phyloP scores from a whole-genome alignment of 176 grass and related monocot species.

The Carex scoparia region DNA sequence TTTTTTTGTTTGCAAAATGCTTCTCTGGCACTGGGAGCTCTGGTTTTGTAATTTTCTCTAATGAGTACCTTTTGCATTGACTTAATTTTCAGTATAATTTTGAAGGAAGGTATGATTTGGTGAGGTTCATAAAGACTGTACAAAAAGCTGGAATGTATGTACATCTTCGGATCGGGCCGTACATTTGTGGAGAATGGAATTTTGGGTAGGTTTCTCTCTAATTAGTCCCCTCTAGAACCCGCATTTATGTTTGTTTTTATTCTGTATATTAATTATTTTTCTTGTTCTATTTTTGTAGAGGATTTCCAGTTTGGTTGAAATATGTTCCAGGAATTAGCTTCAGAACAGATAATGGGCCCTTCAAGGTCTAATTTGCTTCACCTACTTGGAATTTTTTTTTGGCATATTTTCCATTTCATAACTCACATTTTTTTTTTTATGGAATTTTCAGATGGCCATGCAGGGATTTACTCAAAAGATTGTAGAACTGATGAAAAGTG shows the following conservation, averaged over 20 bases:
- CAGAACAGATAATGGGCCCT: conserved; percentile 94
- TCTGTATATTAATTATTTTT: conserved; percentile 11
- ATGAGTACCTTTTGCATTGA: conserved; percentile 14
- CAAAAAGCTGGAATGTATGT: conserved; percentile 85
- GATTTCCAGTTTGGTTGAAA: conserved; percentile 98
- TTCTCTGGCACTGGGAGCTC: neutral
- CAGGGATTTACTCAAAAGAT: conserved; percentile 95
- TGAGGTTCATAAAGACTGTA: conserved; percentile 86
- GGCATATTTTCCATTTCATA: conserved; percentile 8
- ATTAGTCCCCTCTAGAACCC: neutral
- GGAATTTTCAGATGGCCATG: conserved; percentile 71
- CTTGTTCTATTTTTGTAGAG: conserved; percentile 41
- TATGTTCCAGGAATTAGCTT: conserved; percentile 99
- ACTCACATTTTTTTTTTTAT: conserved; percentile 6
- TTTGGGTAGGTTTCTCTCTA: conserved; percentile 59
- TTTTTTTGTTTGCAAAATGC: neutral
- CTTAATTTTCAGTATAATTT: conserved; percentile 80
- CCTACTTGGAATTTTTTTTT: conserved; percentile 16
- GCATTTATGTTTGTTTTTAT: conserved; percentile 5
- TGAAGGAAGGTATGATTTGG: conserved; percentile 93
- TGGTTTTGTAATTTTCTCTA: conserved; percentile 2
- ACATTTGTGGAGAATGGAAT: conserved; percentile 99
- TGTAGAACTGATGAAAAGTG: conserved; percentile 85
- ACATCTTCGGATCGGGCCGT: conserved; percentile 93
- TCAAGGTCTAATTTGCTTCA: conserved; percentile 52